Conservation (phyloP, 306 rosid genomes). For the Cyclanthera cordifolia region DNA sequence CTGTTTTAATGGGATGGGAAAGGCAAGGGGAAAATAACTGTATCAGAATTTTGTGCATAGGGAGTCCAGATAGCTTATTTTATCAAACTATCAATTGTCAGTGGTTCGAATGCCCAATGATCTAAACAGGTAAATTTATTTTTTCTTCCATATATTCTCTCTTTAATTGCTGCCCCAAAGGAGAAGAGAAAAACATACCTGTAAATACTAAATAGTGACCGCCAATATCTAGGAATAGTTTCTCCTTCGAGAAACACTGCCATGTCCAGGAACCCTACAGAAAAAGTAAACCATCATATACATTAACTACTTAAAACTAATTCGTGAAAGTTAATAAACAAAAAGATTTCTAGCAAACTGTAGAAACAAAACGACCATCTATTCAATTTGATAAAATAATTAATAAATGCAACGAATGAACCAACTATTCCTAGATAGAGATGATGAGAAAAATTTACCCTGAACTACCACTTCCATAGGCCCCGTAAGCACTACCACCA, state of each 20-base stretch:
- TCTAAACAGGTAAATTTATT: constrained; percentile 6
- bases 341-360: background rate
- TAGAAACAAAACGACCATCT: background rate
- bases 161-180: constrained; percentile 13
- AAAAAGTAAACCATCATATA: background rate
- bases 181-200: constrained; percentile 4
- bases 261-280: constrained; percentile 29
- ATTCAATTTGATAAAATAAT: background rate
- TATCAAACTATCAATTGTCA: constrained; percentile 14
- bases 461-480: constrained; percentile 65
- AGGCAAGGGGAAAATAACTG: constrained; percentile 86
- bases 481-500: constrained; percentile 59
- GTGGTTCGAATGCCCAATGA: background rate
- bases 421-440: background rate
- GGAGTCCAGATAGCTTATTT: constrained; percentile 60
- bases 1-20: constrained; percentile 95
- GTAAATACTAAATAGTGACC: background rate
- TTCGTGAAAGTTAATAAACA: background rate
- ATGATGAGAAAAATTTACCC: constrained; percentile 43
- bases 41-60: constrained; percentile 67
- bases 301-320: background rate
- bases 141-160: constrained; percentile 5
- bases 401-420: too few species aligned
- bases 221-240: constrained; percentile 31
- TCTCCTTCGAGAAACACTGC: constrained; percentile 46